Base-by-base conservation (phyloP, 805 yeast species). In the Wickerhamiella lipophila region DNA sequence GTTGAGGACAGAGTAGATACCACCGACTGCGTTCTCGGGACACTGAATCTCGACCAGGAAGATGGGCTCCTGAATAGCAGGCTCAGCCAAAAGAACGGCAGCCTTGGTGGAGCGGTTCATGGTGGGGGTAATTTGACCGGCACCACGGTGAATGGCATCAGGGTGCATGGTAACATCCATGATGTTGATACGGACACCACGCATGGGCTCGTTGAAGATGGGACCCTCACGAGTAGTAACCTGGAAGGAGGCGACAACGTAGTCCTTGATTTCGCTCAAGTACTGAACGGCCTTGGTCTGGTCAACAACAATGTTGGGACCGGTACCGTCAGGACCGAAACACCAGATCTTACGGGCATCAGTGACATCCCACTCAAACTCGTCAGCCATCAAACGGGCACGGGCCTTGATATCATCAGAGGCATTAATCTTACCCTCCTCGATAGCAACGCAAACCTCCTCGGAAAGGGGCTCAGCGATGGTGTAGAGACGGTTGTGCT, bases 161-260 rank as follows among this genome's bases (percentile, higher is more conserved):
- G 97, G 95, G 76, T 89, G 98, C 74, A 89, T 79, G 63, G 96
- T 88, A 68, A 89, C 98, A 81, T 89, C 98, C 77, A 89, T 79
- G 68, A 89, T 83, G 95, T 89, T 89, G 73, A 86, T 76, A 78
- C 97, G 87, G 67, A 87, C 78, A 66, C 95, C 84, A 80, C 98
- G 87, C 77, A 87, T 74, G 72, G 74, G 76, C 80, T 92, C 97
- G 78, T 94, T 95, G 68, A 92, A 77, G 71, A 89, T 75, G 71
- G 98, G 98, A 79, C 98, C 98, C 75, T 92, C 96, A 79, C 84
- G 88, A 68, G 96, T 78, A 75, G 97, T 97, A 96, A 96, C 92
- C 78, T 89, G 96, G 96, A 89, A 89, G 71, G 96, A 97, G 70
- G 98, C 92, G 68, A 87, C 96, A 68, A 88, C 96, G 68, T 95